Evolutionary conservation across 805 yeast genomes (phyloP).

Genomic region (Metahyphopichia silvanorum): DNA sequence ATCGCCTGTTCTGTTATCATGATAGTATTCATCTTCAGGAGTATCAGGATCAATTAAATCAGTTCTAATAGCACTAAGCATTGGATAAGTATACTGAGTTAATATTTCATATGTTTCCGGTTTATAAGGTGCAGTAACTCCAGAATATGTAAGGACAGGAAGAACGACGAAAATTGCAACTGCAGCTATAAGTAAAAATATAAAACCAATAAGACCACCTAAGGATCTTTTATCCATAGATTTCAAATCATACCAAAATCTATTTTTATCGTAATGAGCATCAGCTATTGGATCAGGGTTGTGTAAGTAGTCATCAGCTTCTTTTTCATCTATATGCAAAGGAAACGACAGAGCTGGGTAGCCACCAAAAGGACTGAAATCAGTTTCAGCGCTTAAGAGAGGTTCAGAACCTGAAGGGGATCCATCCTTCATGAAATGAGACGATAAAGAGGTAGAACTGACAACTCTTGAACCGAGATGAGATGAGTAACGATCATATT

Average conservation of each 20-base stretch:
- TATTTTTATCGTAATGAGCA: constrained; percentile 74
- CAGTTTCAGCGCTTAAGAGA: constrained; percentile 44
- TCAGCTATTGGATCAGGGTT: constrained; percentile 96
- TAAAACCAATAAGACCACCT: constrained; percentile 60
- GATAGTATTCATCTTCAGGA: constrained; percentile 49
- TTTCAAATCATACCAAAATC: constrained; percentile 63
- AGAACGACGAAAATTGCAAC: constrained; percentile 68
- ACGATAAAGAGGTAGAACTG: constrained; percentile 41
- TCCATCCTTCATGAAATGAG: constrained; percentile 9
- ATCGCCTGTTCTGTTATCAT: constrained; percentile 57
- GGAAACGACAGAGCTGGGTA: constrained; percentile 94
- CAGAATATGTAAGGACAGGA: constrained; percentile 84
- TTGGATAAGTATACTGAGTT: constrained; percentile 55
- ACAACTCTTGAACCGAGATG: constrained; percentile 57
- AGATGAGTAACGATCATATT: constrained; percentile 67
- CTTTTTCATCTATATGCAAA: constrained; percentile 85
- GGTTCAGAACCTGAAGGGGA: constrained; percentile 12
- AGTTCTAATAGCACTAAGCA: constrained; percentile 56
- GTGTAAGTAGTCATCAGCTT: constrained; percentile 91
- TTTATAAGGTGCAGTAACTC: constrained; percentile 40
- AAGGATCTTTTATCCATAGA: constrained; percentile 60
- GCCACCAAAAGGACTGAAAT: constrained; percentile 91
- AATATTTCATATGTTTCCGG: constrained; percentile 26
- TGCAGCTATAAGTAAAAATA: constrained; percentile 58
- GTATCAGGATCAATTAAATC: constrained; percentile 68